Percentiles rank a stretch among this genome's conserved stretches.
Evolutionary conservation across 345 rosid species (phyloP).

Genomic region (Eucalyptus polybractea): DNA sequence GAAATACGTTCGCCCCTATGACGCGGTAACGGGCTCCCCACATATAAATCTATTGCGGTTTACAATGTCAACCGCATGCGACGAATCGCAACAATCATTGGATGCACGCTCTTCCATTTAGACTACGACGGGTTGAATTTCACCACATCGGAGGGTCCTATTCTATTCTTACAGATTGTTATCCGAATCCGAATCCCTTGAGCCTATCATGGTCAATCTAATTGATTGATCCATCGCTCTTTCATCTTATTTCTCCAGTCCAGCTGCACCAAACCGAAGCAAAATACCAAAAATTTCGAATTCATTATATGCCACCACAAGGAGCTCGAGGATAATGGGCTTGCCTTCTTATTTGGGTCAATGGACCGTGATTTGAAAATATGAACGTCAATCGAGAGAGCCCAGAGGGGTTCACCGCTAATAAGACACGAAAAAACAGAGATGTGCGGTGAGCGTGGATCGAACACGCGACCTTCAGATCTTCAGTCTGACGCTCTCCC

Average conservation of each 20-base stretch:
- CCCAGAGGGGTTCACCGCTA: not conserved
- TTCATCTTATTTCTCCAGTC: too few relatives aligned
- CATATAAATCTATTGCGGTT: not conserved
- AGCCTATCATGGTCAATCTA: not conserved
- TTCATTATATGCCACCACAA: too few relatives aligned
- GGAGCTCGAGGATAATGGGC: not conserved
- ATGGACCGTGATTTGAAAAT: not conserved
- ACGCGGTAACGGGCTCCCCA: too few relatives aligned
- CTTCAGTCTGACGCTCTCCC: conserved; percentile 98
- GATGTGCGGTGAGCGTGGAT: conserved; percentile 69
- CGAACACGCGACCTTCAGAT: conserved; percentile 97
- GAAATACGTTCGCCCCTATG: not conserved
- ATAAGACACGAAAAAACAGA: rapidly evolving
- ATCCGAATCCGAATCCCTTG: not conserved
- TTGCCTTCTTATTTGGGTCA: not conserved
- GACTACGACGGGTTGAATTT: too few relatives aligned
- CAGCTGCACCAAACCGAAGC: too few relatives aligned
- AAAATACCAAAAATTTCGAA: too few relatives aligned
- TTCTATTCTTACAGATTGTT: not conserved
- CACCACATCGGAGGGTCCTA: not conserved
- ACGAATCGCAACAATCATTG: not conserved
- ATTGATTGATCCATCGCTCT: too few relatives aligned
- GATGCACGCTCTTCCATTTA: too few relatives aligned
- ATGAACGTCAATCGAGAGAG: not conserved
- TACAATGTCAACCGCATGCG: too few relatives aligned